Percentiles rank a stretch among this genome's conserved stretches.
phyloP scores from a whole-genome alignment of 345 rosid species.

The Gossypium sturtianum region DNA sequence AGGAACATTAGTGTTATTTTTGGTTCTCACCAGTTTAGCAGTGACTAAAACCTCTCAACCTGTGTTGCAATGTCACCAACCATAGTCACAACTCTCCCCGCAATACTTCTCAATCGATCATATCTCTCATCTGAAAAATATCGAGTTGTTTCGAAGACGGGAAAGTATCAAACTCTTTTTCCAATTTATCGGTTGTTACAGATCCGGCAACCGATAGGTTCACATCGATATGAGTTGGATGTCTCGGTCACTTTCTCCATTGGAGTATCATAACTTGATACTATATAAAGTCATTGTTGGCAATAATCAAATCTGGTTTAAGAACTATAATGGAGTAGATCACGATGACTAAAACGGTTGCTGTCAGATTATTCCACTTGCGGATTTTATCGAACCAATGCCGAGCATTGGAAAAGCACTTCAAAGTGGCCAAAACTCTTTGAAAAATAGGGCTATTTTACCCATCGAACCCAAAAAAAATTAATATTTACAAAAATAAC shows the following conservation, averaged over 20 bases:
- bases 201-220: constrained; percentile 24
- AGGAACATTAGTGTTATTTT: constrained; percentile 26
- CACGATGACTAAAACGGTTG: background rate
- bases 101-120: constrained; percentile 38
- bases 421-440: too few species aligned
- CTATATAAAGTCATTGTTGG: background rate
- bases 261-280: background rate
- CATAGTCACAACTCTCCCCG: constrained; percentile 19
- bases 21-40: constrained; percentile 32
- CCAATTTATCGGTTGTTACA: constrained; percentile 27
- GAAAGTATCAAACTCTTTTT: constrained; percentile 39
- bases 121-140: constrained; percentile 15
- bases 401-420: too few species aligned
- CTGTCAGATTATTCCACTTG: constrained; percentile 24
- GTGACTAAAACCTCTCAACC: constrained; percentile 22
- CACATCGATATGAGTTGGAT: constrained; percentile 36
- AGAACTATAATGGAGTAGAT: background rate
- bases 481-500: too few species aligned
- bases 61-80: constrained; percentile 37
- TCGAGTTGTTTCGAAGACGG: too few species aligned
- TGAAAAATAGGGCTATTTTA: too few species aligned
- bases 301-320: constrained; percentile 6
- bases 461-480: too few species aligned
- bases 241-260: constrained; percentile 27
- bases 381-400: constrained; percentile 16